Evolutionary conservation across 495 filamentous ascomycete genomes (phyloP).

Genomic region (Lepidopterella palustris): DNA sequence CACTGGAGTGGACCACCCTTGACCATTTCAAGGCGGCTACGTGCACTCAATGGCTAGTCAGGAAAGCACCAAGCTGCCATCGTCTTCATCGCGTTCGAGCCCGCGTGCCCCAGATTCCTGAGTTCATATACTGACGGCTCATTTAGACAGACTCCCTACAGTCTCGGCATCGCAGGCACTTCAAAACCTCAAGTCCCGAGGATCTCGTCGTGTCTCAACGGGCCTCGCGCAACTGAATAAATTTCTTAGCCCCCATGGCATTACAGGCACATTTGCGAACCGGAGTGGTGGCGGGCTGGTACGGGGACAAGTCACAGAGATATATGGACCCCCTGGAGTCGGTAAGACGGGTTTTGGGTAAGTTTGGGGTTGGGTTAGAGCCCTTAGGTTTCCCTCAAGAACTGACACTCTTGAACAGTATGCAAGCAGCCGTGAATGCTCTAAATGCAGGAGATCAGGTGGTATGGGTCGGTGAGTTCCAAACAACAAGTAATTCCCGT

Average conservation of each 20-base stretch:
- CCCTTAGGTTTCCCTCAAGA: not conserved
- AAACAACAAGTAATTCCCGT: constrained; percentile 7
- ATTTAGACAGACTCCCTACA: constrained; percentile 78
- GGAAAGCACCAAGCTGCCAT: constrained; percentile 31
- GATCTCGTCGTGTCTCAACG: constrained; percentile 54
- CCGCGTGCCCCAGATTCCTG: not conserved
- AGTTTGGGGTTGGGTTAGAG: constrained; percentile 7
- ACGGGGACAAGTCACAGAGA: constrained; percentile 75
- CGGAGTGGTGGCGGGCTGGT: constrained; percentile 49
- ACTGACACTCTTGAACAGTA: constrained; percentile 28
- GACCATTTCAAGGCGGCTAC: not conserved
- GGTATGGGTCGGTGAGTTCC: constrained; percentile 75
- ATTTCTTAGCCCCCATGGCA: constrained; percentile 23
- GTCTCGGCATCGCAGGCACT: constrained; percentile 82
- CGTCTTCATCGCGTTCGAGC: constrained; percentile 30
- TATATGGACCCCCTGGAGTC: constrained; percentile 81
- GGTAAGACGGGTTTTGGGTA: constrained; percentile 86
- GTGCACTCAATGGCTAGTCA: constrained; percentile 21
- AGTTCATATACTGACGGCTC: too few relatives aligned
- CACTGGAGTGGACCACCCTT: not conserved
- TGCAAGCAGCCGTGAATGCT: constrained; percentile 61
- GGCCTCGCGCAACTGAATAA: constrained; percentile 52
- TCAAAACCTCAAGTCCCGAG: constrained; percentile 50
- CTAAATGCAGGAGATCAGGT: constrained; percentile 57
- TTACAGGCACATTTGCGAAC: not conserved